Conservation (phyloP, 2,329 filamentous ascomycete genomes). For the Fusarium equiseti region DNA sequence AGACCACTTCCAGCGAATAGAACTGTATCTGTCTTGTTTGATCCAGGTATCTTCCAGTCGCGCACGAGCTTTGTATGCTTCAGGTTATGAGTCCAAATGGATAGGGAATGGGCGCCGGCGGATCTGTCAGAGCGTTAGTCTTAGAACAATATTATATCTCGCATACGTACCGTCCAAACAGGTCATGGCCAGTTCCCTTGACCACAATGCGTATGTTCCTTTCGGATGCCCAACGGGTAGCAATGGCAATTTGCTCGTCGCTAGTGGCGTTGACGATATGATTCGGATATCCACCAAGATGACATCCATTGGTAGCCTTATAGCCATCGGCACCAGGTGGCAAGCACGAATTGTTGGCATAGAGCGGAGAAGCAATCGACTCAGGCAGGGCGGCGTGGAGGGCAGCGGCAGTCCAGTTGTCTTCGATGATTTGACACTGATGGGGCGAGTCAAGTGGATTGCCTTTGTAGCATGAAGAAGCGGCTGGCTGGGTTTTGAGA, state of each 20-base stretch:
- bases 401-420: background rate
- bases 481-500: background rate
- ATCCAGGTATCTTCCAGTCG: background rate
- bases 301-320: background rate
- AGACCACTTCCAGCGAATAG: background rate
- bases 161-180: background rate
- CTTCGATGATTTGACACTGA: background rate
- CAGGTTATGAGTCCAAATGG: background rate
- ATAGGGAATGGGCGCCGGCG: background rate
- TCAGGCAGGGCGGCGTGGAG: background rate
- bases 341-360: background rate
- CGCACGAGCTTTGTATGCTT: background rate
- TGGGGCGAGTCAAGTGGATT: background rate
- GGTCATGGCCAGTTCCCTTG: background rate
- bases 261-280: background rate
- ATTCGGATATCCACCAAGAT: background rate
- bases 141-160: too few relatives aligned
- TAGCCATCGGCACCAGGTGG: background rate
- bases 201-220: background rate
- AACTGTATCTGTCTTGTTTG: background rate
- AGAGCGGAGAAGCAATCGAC: background rate
- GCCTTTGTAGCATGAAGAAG: background rate
- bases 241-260: background rate
- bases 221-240: background rate
- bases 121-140: background rate